These are phyloP conservation scores for Penicillium olsonii DNA, from an alignment of 2,329 filamentous ascomycete genomes.

Conservation along the genomic window DNA sequence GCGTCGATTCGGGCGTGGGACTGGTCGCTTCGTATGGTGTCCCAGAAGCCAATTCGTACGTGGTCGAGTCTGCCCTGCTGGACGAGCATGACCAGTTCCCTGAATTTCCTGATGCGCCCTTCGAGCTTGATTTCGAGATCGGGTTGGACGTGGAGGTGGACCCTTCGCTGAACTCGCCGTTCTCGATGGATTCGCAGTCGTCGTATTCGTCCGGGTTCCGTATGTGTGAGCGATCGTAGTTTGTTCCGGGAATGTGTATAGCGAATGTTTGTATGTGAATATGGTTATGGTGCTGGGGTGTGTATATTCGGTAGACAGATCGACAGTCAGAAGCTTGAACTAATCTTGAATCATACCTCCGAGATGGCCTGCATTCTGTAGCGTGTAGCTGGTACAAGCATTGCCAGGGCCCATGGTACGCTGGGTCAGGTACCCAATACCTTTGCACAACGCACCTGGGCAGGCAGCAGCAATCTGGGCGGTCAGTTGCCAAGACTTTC, in stretches of 20 bases:
- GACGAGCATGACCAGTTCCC: conserved; percentile 34
- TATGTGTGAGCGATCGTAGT: conserved; percentile 38
- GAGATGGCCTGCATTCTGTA: neutral
- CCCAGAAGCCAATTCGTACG: conserved; percentile 9
- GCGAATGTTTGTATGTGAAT: neutral
- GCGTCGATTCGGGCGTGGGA: neutral
- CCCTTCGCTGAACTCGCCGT: conserved; percentile 33
- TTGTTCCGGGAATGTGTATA: conserved; percentile 1
- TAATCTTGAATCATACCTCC: conserved; percentile 1
- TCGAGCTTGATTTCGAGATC: conserved; percentile 28
- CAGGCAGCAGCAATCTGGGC: conserved; percentile 27
- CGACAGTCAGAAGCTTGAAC: conserved; percentile 2
- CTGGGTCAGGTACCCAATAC: conserved; percentile 3
- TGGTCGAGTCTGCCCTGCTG: conserved; percentile 30
- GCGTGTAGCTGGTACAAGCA: conserved; percentile 2
- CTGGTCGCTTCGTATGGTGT: neutral
- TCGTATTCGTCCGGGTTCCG: conserved; percentile 34
- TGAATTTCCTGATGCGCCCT: conserved; percentile 21
- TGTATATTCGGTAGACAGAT: neutral
- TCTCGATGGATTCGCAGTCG: conserved; percentile 35
- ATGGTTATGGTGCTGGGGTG: neutral
- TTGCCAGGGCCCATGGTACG: neutral
- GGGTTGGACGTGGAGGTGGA: neutral
- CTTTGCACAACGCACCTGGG: too few species aligned
- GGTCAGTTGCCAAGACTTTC: conserved; percentile 13